These are phyloP conservation scores for Echinochloa phyllopogon DNA, from an alignment of 176 grass and related monocot genomes.

Conservation along the genomic window DNA sequence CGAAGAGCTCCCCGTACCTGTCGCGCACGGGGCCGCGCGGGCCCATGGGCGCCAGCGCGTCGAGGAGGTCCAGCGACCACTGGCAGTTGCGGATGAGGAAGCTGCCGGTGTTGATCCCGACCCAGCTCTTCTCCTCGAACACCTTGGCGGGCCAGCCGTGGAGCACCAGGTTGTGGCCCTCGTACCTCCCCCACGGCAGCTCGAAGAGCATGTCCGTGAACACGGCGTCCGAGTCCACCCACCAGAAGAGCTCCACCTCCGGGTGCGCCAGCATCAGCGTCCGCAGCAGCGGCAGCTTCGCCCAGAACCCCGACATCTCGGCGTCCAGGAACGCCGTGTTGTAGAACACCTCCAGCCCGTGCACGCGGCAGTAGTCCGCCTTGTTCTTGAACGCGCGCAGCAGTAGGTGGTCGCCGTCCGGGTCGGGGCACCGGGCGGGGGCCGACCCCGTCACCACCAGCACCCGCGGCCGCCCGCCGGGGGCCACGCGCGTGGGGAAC, in stretches of 20 bases:
- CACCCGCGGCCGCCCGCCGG: constrained; percentile 62
- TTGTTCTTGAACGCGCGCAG: constrained; percentile 89
- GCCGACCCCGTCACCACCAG: constrained; percentile 81
- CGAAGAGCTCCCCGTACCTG: constrained; percentile 63
- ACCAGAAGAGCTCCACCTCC: constrained; percentile 91
- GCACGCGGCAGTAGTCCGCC: constrained; percentile 90
- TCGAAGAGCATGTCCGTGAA: constrained; percentile 94
- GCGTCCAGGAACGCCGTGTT: constrained; percentile 85
- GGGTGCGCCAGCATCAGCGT: constrained; percentile 86
- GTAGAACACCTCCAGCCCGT: constrained; percentile 88
- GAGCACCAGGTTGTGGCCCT: constrained; percentile 75
- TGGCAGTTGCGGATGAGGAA: constrained; percentile 95
- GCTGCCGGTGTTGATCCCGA: constrained; percentile 84
- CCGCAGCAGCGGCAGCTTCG: constrained; percentile 91
- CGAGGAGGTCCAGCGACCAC: constrained; percentile 88
- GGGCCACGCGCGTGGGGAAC: constrained; percentile 36
- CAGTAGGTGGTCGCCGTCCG: constrained; percentile 79
- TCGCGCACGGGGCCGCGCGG: constrained; percentile 70
- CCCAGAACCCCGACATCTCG: constrained; percentile 90
- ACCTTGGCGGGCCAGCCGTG: constrained; percentile 79
- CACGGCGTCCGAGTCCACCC: constrained; percentile 90
- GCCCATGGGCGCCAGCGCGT: constrained; percentile 81
- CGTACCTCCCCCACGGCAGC: constrained; percentile 71
- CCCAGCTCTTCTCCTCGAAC: constrained; percentile 80
- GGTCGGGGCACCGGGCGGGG: constrained; percentile 68